Base-by-base conservation (phyloP, 2,329 filamentous ascomycete species). In the Monilinia fructigena region DNA sequence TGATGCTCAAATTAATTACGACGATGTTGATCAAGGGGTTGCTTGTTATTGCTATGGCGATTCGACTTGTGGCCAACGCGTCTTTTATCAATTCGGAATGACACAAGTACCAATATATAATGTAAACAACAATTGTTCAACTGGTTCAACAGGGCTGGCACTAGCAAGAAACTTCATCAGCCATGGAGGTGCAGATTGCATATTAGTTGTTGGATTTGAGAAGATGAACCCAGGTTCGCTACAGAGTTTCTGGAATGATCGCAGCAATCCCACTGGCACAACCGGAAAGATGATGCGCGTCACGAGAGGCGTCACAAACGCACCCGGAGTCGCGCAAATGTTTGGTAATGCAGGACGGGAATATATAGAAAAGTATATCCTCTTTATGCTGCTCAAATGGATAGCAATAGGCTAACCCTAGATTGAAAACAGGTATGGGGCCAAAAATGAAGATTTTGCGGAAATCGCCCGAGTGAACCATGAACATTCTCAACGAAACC, bases 21-120 rank as follows among this genome's bases (percentile, higher is more conserved):
- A 98, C 78, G 93, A 97, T 69, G 93, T 98, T 66, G 93, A 97
- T 70, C 91, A 96, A 77, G 94, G 92, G 69, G 85, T 98, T 14
- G 95, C 93, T n/a, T 97, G 94, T 84, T 98, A 96, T 83, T 96
- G 93, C 84, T 97, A 97, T 78, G 94, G 94, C 76, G 94, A 98
- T 82, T 93, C 88, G 70, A 97, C 94, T 66, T 95, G 91, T 79
- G 94, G 94, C 58, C 94, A 98, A 82, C 89, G 94, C 71, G 93
- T 98, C 75, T 97, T 98, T 81, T 98, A 98, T 81, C 94, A 98
- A 80, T 97, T 98, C 78, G 95, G 94, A 81, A 93, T 98, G 89
- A 97, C 93, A 54, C 85, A 90, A 75, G 97, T 98, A 74, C 94
- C 94, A 75, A 92, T 98, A 77, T 93, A 96, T 83, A 98, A 98